A percentile compares a stretch with the other conserved stretches of the same genome.
Evolutionary conservation across 2,329 filamentous ascomycete species (phyloP).

Genomic region (Colletotrichum karsti): DNA sequence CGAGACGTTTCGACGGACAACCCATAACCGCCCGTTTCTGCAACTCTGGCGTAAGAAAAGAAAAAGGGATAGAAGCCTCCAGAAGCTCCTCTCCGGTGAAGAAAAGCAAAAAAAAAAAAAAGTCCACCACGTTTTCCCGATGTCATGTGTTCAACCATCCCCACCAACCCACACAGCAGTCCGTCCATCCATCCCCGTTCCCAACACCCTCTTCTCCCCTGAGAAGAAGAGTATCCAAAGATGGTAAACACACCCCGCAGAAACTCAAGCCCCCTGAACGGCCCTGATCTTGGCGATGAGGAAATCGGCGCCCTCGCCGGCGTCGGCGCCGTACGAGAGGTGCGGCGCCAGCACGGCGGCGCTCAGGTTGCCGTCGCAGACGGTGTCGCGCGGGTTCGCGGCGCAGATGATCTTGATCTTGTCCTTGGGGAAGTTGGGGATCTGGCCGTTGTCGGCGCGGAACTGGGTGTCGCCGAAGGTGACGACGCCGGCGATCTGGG

Average conservation of each 20-base stretch:
- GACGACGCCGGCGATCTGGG: constrained; percentile 31
- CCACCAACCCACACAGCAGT: background rate
- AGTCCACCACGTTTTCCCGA: background rate
- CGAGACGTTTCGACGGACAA: background rate
- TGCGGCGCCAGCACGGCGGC: constrained; percentile 12
- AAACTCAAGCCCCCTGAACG: background rate
- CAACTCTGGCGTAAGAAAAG: background rate
- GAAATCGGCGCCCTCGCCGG: constrained; percentile 1
- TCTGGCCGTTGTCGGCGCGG: constrained; percentile 41
- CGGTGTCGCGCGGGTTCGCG: constrained; percentile 13
- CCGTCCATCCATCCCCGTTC: background rate
- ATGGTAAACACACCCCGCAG: too few relatives aligned
- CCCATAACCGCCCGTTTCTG: background rate
- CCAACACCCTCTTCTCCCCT: background rate
- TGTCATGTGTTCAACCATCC: background rate
- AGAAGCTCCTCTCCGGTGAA: background rate
- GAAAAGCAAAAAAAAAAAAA: background rate
- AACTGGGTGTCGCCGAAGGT: constrained; percentile 35
- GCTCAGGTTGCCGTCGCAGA: constrained; percentile 11
- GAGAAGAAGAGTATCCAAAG: background rate
- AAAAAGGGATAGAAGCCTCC: constrained; percentile 8
- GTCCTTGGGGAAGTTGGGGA: constrained; percentile 42
- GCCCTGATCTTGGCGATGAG: background rate
- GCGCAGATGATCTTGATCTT: constrained; percentile 35
- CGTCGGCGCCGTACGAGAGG: constrained; percentile 11